Evolutionary conservation across 306 rosid species (phyloP).

Genomic region (Vigna hirtella): DNA sequence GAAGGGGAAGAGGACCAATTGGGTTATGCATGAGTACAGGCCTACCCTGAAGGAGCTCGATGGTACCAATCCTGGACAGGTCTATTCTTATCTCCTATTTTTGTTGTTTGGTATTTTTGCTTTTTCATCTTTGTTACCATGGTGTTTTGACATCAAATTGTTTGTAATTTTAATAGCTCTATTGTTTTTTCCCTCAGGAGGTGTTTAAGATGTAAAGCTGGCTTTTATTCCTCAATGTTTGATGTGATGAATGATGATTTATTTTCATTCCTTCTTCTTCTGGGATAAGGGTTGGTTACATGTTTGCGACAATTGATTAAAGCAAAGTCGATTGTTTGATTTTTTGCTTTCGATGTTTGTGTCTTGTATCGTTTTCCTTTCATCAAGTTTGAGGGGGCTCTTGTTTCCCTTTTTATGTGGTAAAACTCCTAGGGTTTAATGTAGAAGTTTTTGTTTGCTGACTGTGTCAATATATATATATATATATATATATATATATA

Average conservation of each 20-base stretch:
- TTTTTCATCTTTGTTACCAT: background rate
- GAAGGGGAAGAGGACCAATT: conserved; percentile 82
- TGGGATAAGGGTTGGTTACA: conserved; percentile 16
- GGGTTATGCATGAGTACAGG: conserved; percentile 99
- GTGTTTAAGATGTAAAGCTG: background rate
- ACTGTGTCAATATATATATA: background rate
- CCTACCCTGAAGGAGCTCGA: conserved; percentile 82
- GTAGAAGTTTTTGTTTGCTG: conserved; percentile 29
- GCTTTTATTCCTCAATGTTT: conserved; percentile 11
- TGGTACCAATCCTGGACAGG: conserved; percentile 99
- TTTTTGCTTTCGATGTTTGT: background rate
- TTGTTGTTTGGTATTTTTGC: background rate
- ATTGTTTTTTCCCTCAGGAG: background rate
- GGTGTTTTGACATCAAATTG: conserved; percentile 1
- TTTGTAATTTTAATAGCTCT: background rate
- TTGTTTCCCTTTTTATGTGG: background rate
- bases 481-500: no score
- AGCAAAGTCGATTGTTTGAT: background rate
- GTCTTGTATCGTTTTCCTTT: background rate
- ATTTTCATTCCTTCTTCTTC: conserved; percentile 4
- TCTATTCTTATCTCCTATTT: conserved; percentile 37
- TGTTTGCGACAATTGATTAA: background rate
- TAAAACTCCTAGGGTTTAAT: background rate
- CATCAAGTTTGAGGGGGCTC: background rate
- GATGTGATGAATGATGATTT: conserved; percentile 35